Percentiles rank a stretch among this genome's conserved stretches.
These are phyloP conservation scores for Fusarium transvaalense DNA, from an alignment of 2,329 filamentous ascomycete species.

Conservation along the genomic window DNA sequence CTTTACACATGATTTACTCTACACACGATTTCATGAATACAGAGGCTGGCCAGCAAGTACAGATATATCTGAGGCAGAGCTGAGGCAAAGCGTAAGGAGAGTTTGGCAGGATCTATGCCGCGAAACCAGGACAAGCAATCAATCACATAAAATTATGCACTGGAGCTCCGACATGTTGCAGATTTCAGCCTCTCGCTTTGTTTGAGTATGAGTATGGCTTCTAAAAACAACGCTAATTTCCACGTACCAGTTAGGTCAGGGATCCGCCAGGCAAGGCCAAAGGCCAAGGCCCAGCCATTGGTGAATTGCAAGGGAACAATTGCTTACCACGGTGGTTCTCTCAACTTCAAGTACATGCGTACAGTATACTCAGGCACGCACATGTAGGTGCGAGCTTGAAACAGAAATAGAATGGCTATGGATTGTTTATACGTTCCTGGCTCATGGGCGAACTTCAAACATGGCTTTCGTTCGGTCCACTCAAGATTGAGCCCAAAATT, in stretches of 20 bases:
- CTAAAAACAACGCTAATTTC: neutral
- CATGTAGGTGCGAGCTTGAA: neutral
- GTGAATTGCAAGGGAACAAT: neutral
- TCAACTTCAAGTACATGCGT: neutral
- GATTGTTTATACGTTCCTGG: conserved; percentile 18
- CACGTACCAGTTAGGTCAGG: neutral
- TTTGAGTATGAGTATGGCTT: neutral
- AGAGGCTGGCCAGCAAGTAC: neutral
- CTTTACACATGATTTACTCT: neutral
- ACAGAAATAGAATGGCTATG: neutral
- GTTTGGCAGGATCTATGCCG: conserved; percentile 1
- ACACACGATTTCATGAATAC: neutral
- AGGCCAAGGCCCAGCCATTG: neutral
- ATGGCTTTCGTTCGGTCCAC: conserved; percentile 38
- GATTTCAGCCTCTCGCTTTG: neutral
- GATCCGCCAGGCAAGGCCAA: neutral
- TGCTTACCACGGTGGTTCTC: neutral
- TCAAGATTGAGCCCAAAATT: conserved; percentile 46
- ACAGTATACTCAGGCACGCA: neutral
- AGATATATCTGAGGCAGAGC: conserved; percentile 23
- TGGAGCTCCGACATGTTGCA: neutral
- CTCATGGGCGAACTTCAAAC: conserved; percentile 34
- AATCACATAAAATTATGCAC: neutral
- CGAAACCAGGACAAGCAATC: neutral
- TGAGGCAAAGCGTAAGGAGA: conserved; percentile 24